phyloP scores from a whole-genome alignment of 108 stramenopile species.

The Pseudonitzschia multistriata region DNA sequence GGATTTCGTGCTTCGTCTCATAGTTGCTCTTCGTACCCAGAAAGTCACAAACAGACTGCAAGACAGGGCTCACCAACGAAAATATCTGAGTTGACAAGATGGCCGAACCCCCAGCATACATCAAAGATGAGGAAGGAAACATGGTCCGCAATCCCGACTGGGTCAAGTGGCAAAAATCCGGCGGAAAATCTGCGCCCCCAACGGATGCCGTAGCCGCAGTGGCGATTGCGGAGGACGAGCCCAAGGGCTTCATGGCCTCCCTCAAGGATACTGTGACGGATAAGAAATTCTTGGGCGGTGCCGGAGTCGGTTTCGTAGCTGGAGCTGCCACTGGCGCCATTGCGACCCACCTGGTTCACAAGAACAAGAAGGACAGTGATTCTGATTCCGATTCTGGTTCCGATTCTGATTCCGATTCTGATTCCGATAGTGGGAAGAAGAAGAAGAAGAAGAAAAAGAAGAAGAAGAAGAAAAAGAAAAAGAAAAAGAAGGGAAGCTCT shows the following conservation, averaged over 20 bases:
- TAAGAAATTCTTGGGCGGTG: constrained; percentile 10
- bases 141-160: constrained; percentile 2
- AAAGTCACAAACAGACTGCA: too few relatives aligned
- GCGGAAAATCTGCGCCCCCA: background rate
- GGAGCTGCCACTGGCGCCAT: constrained; percentile 8
- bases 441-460: background rate
- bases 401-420: background rate
- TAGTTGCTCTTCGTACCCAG: too few relatives aligned
- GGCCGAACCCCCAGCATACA: background rate
- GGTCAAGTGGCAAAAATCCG: background rate
- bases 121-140: background rate
- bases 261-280: constrained; percentile 7
- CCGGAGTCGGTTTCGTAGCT: constrained; percentile 1
- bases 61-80: too few relatives aligned
- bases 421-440: background rate
- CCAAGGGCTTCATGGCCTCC: background rate
- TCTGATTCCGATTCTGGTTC: background rate
- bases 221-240: background rate
- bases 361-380: background rate
- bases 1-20: too few relatives aligned
- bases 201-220: background rate
- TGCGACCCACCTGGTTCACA: background rate
- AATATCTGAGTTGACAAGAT: too few relatives aligned
- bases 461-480: background rate
- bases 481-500: background rate